phyloP scores from a whole-genome alignment of 192 early-diverging fungal species.

The Coemansia sp. region DNA sequence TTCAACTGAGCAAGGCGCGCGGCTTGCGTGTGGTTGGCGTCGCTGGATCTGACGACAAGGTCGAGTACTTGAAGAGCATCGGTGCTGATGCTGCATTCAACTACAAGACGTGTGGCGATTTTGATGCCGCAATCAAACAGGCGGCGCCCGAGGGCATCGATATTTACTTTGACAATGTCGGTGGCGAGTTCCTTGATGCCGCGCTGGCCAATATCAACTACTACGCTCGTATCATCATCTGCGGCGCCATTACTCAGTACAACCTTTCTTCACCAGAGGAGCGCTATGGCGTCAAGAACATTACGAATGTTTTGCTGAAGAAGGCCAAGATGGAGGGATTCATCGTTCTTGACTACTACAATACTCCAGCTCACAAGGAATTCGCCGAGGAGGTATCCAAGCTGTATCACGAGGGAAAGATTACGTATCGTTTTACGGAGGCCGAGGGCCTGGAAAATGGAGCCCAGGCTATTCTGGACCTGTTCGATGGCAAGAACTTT shows the following conservation, averaged over 20 bases:
- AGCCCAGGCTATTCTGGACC: constrained; percentile 60
- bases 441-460: constrained; percentile 68
- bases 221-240: constrained; percentile 65
- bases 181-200: constrained; percentile 55
- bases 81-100: constrained; percentile 59
- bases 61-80: constrained; percentile 64
- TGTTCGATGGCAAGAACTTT: constrained; percentile 70
- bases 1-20: constrained; percentile 73
- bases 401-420: constrained; percentile 61
- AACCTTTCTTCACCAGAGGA: constrained; percentile 52
- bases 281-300: constrained; percentile 61
- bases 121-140: constrained; percentile 54
- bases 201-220: constrained; percentile 76
- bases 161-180: constrained; percentile 58
- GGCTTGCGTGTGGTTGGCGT: constrained; percentile 81
- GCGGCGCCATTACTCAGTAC: constrained; percentile 78
- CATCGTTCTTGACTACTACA: constrained; percentile 58
- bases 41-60: constrained; percentile 84
- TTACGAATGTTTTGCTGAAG: constrained; percentile 57
- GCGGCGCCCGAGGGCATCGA: constrained; percentile 79
- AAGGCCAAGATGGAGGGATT: constrained; percentile 67
- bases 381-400: constrained; percentile 60
- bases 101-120: constrained; percentile 60
- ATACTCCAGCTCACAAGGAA: constrained; percentile 44
- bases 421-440: constrained; percentile 61